Evolutionary conservation across 768 basidiomycete species (phyloP).

Genomic region (Tylopilus subfusipes): DNA sequence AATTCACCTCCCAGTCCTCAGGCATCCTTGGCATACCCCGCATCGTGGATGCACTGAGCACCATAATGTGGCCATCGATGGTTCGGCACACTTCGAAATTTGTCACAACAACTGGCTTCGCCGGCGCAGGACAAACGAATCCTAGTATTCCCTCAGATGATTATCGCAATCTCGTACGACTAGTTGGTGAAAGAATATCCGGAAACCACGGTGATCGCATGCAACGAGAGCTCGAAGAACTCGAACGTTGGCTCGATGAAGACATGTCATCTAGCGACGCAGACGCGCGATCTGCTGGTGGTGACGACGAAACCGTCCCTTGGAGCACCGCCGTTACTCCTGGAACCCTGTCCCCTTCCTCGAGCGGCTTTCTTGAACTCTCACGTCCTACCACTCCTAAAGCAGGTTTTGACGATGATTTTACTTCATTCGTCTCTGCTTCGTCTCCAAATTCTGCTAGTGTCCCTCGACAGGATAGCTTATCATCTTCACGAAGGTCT

Average conservation of each 20-base stretch:
- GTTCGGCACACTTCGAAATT: conserved; percentile 23
- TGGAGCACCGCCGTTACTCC: conserved; percentile 40
- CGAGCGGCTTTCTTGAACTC: conserved; percentile 17
- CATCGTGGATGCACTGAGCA: conserved; percentile 75
- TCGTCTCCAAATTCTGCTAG: conserved; percentile 23
- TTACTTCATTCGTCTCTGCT: conserved; percentile 72
- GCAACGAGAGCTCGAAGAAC: conserved; percentile 53
- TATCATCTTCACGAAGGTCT: neutral
- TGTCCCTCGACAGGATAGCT: neutral
- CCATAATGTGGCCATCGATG: conserved; percentile 89
- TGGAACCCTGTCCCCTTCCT: conserved; percentile 26
- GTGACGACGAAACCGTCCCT: conserved; percentile 29
- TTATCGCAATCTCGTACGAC: conserved; percentile 20
- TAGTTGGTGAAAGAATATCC: conserved; percentile 21
- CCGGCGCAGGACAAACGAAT: neutral
- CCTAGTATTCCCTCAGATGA: conserved; percentile 11
- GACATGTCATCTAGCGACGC: conserved; percentile 19
- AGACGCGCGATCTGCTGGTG: conserved; percentile 17
- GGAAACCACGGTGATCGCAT: conserved; percentile 33
- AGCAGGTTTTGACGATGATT: conserved; percentile 74
- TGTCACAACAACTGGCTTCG: neutral
- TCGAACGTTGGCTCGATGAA: conserved; percentile 61
- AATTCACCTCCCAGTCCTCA: conserved; percentile 17
- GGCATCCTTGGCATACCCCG: conserved; percentile 59
- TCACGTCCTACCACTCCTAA: conserved; percentile 33